Conservation (phyloP, 2,329 filamentous ascomycete species). For the Aspergillus aculeatus region DNA sequence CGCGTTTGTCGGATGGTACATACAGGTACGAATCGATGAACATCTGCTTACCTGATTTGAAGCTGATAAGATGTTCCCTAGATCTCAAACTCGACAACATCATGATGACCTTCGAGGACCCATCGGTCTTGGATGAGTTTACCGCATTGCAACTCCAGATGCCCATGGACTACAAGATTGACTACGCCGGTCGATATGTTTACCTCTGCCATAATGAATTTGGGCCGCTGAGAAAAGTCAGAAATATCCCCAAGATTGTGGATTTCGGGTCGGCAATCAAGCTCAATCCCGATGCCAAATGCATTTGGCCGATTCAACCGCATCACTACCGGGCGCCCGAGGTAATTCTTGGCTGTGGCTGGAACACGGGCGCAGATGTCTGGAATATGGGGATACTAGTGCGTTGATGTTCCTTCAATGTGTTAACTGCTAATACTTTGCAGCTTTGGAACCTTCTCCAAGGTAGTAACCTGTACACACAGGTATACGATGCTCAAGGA, state of each 20-base stretch:
- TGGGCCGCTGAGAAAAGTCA: slow-evolving; percentile 20
- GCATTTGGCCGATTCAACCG: slow-evolving; percentile 46
- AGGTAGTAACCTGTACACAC: background rate
- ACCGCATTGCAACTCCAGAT: slow-evolving; percentile 21
- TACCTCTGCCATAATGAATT: slow-evolving; percentile 33
- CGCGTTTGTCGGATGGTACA: slow-evolving; percentile 30
- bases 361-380: slow-evolving; percentile 36
- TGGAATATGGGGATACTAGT: slow-evolving; percentile 40
- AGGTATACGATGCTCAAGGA: background rate
- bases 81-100: slow-evolving; percentile 47
- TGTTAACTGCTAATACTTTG: background rate
- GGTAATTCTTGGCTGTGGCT: slow-evolving; percentile 34
- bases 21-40: slow-evolving; percentile 30
- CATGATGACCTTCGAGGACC: slow-evolving; percentile 32
- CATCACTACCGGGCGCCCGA: slow-evolving; percentile 37
- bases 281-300: slow-evolving; percentile 9
- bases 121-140: slow-evolving; percentile 13
- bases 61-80: background rate
- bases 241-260: slow-evolving; percentile 28
- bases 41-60: slow-evolving; percentile 7
- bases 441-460: slow-evolving; percentile 12
- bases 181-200: slow-evolving; percentile 24
- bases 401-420: background rate
- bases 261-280: slow-evolving; percentile 32
- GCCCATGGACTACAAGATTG: slow-evolving; percentile 15